phyloP scores from a whole-genome alignment of 176 grass and related monocot species.

The Oryza coarctata region DNA sequence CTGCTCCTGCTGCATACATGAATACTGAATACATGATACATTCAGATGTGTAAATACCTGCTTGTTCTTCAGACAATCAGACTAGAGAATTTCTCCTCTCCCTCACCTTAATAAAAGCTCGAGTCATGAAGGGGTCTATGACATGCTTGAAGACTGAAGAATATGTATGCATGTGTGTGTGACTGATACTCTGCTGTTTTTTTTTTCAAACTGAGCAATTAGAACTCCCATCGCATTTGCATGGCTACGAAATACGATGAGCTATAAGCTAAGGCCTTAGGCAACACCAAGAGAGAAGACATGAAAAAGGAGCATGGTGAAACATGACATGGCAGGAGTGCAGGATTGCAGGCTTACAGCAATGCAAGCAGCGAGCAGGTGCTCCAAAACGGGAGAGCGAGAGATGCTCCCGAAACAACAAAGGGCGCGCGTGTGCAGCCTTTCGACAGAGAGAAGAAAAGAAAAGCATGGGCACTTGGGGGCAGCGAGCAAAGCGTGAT shows the following conservation, averaged over 20 bases:
- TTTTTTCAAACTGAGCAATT: not conserved
- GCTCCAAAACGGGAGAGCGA: conserved; percentile 1
- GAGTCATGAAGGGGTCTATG: not conserved
- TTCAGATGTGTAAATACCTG: conserved; percentile 45
- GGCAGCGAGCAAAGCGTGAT: conserved; percentile 6
- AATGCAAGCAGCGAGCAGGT: not conserved
- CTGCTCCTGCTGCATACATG: conserved; percentile 2
- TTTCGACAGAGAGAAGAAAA: conserved; percentile 15
- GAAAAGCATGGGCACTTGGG: conserved; percentile 28
- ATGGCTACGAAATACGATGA: not conserved
- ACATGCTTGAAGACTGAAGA: not conserved
- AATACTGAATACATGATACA: not conserved
- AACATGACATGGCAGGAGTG: not conserved
- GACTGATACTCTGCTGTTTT: not conserved
- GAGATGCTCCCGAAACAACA: not conserved
- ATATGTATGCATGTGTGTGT: not conserved
- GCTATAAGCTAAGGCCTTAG: too few relatives aligned
- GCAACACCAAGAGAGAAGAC: not conserved
- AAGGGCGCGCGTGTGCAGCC: conserved; percentile 12
- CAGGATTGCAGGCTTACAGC: not conserved
- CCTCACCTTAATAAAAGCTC: conserved; percentile 49
- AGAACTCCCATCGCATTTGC: not conserved
- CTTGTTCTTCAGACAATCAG: conserved; percentile 28
- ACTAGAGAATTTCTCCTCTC: conserved; percentile 10
- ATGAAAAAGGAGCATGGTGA: conserved; percentile 29